Base-by-base conservation (phyloP, 1,139 yeast species). In the Zygoascus hellenicus region DNA sequence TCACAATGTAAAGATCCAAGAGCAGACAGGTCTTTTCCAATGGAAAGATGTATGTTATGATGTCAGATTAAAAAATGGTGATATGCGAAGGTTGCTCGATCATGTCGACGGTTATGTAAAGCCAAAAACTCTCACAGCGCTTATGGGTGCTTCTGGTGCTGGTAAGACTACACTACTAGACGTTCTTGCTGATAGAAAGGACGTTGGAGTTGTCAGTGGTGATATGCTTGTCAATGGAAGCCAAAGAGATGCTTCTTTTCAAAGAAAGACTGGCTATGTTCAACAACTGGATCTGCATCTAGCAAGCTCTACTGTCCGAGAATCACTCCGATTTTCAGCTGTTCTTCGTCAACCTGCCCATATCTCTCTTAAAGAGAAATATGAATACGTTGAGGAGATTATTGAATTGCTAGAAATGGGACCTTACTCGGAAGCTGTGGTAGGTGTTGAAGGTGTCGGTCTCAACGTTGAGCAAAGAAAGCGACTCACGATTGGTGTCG, bases 131-230 rank as follows among this genome's bases (percentile, higher is more conserved):
- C 64, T 77, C 68, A 77, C 80, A 42, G 81, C 81, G 26, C 63
- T 80, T 38, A 79, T 80, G 83, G 86, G 86, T 53, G 82, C 76
- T 52, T 79, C 84, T 26, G 85, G 85, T 59, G 84, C 84, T 41
- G 85, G 85, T 60, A 80, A 80, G 62, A 80, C 86, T 1, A 80
- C 85, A 6, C 66, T 80, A 51, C 69, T 80, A 51, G 78, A 79
- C 57, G 75, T 75, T 43, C 68, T 80, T 50, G 79, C 85, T 13
- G 81, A 78, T 58, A 70, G 85, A 62, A 71, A 76, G 51, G 71
- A 72, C 45, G 71, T 75, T 63, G 86, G 85, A 56, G 77, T 75
- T 36, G 72, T 80, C 42, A 76, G 83, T 42, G 85, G 86, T 58
- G 81, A 78, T 48, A 76, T 79, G 77, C 65, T 78, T 48, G 83